Conservation (phyloP, 2,329 filamentous ascomycete species). For the Mariannaea sp. region DNA sequence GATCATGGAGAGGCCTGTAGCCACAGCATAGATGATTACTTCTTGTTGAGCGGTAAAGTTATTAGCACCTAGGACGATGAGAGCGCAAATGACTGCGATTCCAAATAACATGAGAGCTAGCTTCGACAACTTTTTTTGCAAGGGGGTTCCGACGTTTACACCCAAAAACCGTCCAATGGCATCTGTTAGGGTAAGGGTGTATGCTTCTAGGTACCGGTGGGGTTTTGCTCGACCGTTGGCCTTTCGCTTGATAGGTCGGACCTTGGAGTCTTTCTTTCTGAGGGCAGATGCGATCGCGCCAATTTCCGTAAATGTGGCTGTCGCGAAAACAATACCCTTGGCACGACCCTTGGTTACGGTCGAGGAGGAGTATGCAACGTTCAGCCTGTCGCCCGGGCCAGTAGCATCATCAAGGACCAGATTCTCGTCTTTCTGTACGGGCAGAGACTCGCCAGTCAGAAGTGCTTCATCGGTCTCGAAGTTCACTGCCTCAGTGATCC, state of each 20-base stretch:
- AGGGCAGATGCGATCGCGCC: constrained; percentile 62
- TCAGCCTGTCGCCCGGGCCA: constrained; percentile 61
- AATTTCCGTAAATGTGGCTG: constrained; percentile 65
- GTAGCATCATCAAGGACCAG: constrained; percentile 49
- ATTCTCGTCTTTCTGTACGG: constrained; percentile 59
- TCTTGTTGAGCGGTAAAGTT: constrained; percentile 57
- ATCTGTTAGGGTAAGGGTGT: constrained; percentile 52
- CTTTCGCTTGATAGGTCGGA: constrained; percentile 47
- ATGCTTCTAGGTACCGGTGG: constrained; percentile 43
- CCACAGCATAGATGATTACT: constrained; percentile 62
- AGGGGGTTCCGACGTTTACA: constrained; percentile 70
- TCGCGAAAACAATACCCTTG: constrained; percentile 64
- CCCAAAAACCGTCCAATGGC: constrained; percentile 67
- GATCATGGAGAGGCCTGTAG: constrained; percentile 55
- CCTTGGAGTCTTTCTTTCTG: constrained; percentile 43
- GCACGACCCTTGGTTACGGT: constrained; percentile 66
- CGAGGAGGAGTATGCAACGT: constrained; percentile 66
- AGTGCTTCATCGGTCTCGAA: constrained; percentile 70
- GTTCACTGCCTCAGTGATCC: constrained; percentile 69
- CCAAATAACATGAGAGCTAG: constrained; percentile 69
- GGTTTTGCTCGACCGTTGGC: constrained; percentile 47
- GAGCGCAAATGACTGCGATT: constrained; percentile 69
- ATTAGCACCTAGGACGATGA: constrained; percentile 71
- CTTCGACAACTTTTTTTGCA: constrained; percentile 70
- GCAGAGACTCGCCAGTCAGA: constrained; percentile 67